phyloP scores from a whole-genome alignment of 176 grass and related monocot species.

The Microstegium vimineum region DNA sequence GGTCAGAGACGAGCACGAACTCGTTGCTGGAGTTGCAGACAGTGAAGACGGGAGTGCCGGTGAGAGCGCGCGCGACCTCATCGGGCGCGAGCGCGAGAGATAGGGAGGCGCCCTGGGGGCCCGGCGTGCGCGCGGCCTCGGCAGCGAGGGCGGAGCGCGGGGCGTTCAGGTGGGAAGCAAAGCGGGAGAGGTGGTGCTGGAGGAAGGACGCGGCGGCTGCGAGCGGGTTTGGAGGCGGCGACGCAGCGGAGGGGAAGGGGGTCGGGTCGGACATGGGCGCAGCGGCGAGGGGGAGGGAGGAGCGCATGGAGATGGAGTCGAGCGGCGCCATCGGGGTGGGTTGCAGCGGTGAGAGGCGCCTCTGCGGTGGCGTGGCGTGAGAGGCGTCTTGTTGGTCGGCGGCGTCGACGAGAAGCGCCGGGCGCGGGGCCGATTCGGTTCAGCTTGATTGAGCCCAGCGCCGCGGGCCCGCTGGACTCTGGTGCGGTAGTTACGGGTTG shows the following conservation, averaged over 20 bases:
- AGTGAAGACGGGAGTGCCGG: conserved; percentile 78
- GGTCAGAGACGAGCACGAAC: conserved; percentile 93
- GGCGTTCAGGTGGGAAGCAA: conserved; percentile 44
- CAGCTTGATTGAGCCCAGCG: not conserved
- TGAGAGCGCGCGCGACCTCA: conserved; percentile 64
- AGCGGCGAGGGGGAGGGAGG: conserved; percentile 65
- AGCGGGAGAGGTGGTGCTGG: conserved; percentile 43
- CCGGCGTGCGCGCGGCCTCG: not conserved
- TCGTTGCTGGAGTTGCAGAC: conserved; percentile 88
- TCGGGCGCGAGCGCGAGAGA: conserved; percentile 60
- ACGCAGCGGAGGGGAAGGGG: not conserved
- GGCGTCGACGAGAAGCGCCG: conserved; percentile 10
- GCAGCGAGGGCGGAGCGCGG: conserved; percentile 32
- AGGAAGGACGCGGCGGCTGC: conserved; percentile 60
- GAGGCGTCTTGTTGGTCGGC: not conserved
- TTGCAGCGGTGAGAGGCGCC: not conserved
- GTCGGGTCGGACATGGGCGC: conserved; percentile 33
- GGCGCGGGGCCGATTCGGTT: conserved; percentile 1
- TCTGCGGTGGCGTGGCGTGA: not conserved
- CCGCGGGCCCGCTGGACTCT: no score
- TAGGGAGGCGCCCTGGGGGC: conserved; percentile 29
- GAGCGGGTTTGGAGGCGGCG: conserved; percentile 35
- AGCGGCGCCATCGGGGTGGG: conserved; percentile 33
- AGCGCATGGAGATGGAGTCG: conserved; percentile 20
- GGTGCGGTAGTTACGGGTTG: not conserved